Percentiles rank a stretch among this genome's conserved stretches.
Evolutionary conservation across 2,329 filamentous ascomycete species (phyloP).

Genomic region (Aurifilum marmelostoma): DNA sequence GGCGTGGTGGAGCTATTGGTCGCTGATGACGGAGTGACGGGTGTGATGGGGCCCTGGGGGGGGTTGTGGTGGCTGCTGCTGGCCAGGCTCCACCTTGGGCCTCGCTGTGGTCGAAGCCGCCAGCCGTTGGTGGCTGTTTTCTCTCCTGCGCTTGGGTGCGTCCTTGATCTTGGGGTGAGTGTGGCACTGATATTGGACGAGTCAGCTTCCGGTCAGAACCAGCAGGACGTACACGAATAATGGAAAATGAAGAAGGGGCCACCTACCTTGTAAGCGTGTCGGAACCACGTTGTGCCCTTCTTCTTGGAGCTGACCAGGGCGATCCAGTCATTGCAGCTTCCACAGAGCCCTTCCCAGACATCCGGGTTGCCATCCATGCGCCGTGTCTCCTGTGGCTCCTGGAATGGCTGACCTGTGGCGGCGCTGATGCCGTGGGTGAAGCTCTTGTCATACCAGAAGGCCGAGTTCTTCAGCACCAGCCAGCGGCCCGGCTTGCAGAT

Average conservation of each 20-base stretch:
- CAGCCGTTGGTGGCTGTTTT: conserved; percentile 57
- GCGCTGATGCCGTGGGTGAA: conserved; percentile 88
- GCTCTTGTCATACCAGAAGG: conserved; percentile 92
- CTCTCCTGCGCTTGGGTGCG: conserved; percentile 67
- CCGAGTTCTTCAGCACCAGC: conserved; percentile 87
- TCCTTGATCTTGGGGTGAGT: conserved; percentile 74
- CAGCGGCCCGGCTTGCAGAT: conserved; percentile 85
- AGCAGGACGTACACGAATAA: conserved; percentile 15
- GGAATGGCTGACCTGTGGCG: conserved; percentile 77
- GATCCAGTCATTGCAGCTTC: conserved; percentile 80
- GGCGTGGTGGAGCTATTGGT: conserved; percentile 45
- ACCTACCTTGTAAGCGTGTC: conserved; percentile 82
- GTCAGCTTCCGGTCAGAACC: conserved; percentile 9
- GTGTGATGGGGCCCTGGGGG: conserved; percentile 41
- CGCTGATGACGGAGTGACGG: conserved; percentile 43
- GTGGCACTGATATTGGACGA: conserved; percentile 57
- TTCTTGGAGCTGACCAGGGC: conserved; percentile 83
- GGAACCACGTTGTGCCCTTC: conserved; percentile 90
- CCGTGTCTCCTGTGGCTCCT: conserved; percentile 74
- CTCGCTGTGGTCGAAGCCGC: conserved; percentile 50
- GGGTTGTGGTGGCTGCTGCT: conserved; percentile 31
- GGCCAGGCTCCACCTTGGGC: conserved; percentile 50
- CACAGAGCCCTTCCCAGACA: conserved; percentile 79
- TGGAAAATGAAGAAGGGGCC: conserved; percentile 15
- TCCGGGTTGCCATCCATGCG: conserved; percentile 80